A percentile compares a stretch with the other conserved stretches of the same genome.
Conservation (phyloP, 495 filamentous ascomycete genomes). For the Opeltia flavorubescens region DNA sequence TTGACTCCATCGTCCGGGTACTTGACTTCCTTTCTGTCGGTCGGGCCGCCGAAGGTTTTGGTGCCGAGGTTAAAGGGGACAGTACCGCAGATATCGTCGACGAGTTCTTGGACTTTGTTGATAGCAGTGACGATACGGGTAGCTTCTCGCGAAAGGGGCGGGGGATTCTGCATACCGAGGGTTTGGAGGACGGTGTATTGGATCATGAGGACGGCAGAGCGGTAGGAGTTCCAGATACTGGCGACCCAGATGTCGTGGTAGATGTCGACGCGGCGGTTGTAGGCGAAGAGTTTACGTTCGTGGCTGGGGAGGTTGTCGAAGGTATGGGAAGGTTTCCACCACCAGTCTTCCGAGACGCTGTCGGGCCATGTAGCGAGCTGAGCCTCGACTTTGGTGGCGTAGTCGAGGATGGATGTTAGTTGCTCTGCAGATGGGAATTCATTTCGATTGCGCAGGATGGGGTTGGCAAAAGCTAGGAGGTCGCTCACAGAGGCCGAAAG, state of each 20-base stretch:
- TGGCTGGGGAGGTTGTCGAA: slow-evolving; percentile 15
- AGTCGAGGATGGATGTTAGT: slow-evolving; percentile 13
- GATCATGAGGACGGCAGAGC: slow-evolving; percentile 40
- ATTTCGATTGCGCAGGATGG: background rate
- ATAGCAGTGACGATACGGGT: slow-evolving; percentile 8
- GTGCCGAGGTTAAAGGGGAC: slow-evolving; percentile 29
- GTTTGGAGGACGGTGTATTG: slow-evolving; percentile 35
- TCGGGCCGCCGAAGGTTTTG: slow-evolving; percentile 21
- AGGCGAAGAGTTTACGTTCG: slow-evolving; percentile 22
- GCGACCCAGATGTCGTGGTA: slow-evolving; percentile 48
- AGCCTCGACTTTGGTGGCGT: slow-evolving; percentile 19
- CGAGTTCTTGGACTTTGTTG: slow-evolving; percentile 19
- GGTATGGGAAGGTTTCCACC: slow-evolving; percentile 17
- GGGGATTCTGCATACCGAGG: slow-evolving; percentile 14
- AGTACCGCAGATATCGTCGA: slow-evolving; percentile 27
- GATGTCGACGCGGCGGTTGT: slow-evolving; percentile 40
- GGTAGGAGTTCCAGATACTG: slow-evolving; percentile 49
- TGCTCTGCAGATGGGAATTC: slow-evolving; percentile 4
- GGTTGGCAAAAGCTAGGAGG: slow-evolving; percentile 11
- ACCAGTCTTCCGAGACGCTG: slow-evolving; percentile 21
- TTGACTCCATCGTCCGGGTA: slow-evolving; percentile 23
- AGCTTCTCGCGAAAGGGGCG: background rate
- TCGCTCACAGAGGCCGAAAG: slow-evolving; percentile 18
- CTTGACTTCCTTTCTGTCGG: slow-evolving; percentile 21
- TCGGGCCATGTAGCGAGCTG: slow-evolving; percentile 20